Base-by-base conservation (phyloP, 805 yeast species). In the Ogataea neopini region DNA sequence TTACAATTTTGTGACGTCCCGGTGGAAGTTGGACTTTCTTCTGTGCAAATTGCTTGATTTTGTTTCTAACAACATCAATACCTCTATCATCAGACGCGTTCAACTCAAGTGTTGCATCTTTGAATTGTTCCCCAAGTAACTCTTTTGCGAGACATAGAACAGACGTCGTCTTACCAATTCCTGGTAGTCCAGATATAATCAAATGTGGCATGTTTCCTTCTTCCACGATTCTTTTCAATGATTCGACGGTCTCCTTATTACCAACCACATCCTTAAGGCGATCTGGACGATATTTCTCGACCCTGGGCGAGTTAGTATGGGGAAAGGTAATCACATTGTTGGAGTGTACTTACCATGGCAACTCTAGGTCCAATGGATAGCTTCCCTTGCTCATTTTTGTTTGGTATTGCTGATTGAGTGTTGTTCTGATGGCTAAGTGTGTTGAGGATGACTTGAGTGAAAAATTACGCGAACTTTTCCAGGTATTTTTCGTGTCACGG, bases 21-120 rank as follows among this genome's bases (percentile, higher is more conserved):
- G 84, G 79, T 0, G 97, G 96, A 53, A 94, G 72, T 61, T 76
- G 83, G 40, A 91, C 92, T 64, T 88, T 91, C 59, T 91, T 91
- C 62, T 90, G 97, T 3, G 99, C 98, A 77, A 94, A 94, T 52
- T 88, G 89, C 67, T 94, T 94, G 70, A 94, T 94, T 59, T 87
- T 84, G 58, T 88, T 91, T 51, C 99, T 77, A 9, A 94, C 98
- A 20, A 91, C 96, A 44, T 94, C 99, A 44, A 94, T 94, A 53
- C 99, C 99, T 72, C 99, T 78, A 64, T 94, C 98, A 64, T 94
- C 99, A 1, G 96, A 86, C 1, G 99, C 99, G 66, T 94, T 94
- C 62, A 94, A 73, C 67, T 94, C 99, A 48, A 94, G 69, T 0
- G 92, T 92, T 0, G 96, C 99, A 54, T 86, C 92, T 30, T 75